Conservation (phyloP, 441 rosid genomes). For the Pelargonium cotyledonis region DNA sequence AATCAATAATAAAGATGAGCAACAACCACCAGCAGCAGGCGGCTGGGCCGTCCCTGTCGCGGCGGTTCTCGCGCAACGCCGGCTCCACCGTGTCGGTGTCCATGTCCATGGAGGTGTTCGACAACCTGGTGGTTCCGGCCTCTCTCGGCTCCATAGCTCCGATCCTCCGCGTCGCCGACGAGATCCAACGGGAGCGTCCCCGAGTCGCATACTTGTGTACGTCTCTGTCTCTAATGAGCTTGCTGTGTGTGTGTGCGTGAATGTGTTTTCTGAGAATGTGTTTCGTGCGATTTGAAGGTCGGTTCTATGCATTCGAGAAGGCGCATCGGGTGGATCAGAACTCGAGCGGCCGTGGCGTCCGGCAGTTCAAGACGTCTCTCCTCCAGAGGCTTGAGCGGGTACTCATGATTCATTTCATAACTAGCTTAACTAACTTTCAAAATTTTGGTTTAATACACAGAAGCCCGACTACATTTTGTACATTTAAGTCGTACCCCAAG, state of each 20-base stretch:
- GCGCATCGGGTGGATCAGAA: slow-evolving; percentile 62
- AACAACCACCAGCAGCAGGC: neutral
- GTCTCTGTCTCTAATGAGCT: slow-evolving; percentile 6
- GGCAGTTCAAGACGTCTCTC: slow-evolving; percentile 70
- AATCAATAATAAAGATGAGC: neutral
- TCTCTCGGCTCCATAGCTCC: slow-evolving; percentile 84
- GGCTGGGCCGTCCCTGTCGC: slow-evolving; percentile 24
- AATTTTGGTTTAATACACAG: neutral
- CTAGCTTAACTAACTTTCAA: neutral
- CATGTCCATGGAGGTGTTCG: slow-evolving; percentile 49
- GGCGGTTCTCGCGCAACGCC: slow-evolving; percentile 78
- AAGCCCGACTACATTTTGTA: no score
- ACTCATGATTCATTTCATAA: slow-evolving; percentile 3
- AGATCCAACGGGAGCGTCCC: slow-evolving; percentile 88
- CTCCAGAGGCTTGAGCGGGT: slow-evolving; percentile 71
- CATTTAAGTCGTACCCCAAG: no score
- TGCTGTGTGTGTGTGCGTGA: neutral
- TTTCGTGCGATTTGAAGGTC: slow-evolving; percentile 33
- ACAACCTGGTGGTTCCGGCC: slow-evolving; percentile 84
- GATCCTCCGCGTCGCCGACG: slow-evolving; percentile 81
- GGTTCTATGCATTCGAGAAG: slow-evolving; percentile 78
- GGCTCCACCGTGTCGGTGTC: slow-evolving; percentile 46
- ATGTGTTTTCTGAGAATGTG: neutral
- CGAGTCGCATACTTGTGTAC: slow-evolving; percentile 93
- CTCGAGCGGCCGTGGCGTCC: slow-evolving; percentile 68